These are phyloP conservation scores for Microbotryum lychnidis-dioicae DNA, from an alignment of 1,284 basidiomycete species.

Conservation along the genomic window DNA sequence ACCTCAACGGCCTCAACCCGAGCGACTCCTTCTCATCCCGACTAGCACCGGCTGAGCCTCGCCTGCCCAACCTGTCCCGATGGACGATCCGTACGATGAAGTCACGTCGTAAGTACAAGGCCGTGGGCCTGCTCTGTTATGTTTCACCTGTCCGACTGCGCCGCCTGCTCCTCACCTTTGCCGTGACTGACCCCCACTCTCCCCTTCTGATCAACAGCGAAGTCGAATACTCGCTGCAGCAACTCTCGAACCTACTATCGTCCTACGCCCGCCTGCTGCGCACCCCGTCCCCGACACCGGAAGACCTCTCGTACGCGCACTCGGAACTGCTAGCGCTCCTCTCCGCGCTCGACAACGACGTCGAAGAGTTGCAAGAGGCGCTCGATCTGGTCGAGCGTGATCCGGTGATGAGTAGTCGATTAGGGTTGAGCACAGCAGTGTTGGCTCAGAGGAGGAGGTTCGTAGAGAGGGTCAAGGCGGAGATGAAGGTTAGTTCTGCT, in stretches of 20 bases:
- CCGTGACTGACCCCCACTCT: not conserved
- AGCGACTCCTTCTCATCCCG: no score
- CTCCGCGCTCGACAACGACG: slow-evolving; percentile 65
- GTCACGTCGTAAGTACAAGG: slow-evolving; percentile 15
- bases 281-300: not conserved
- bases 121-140: not conserved
- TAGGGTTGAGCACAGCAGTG: slow-evolving; percentile 66
- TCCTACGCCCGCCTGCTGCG: slow-evolving; percentile 1
- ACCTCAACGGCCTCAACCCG: no score
- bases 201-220: slow-evolving; percentile 8
- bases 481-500: slow-evolving; percentile 59
- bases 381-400: slow-evolving; percentile 60
- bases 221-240: slow-evolving; percentile 11
- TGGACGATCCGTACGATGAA: slow-evolving; percentile 23
- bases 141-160: not conserved
- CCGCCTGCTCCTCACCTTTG: not conserved
- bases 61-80: not conserved
- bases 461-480: slow-evolving; percentile 59
- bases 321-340: slow-evolving; percentile 63
- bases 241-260: slow-evolving; percentile 1
- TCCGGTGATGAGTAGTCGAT: slow-evolving; percentile 72
- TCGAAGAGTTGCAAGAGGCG: slow-evolving; percentile 80
- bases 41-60: no score
- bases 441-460: slow-evolving; percentile 64
- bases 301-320: slow-evolving; percentile 11